Evolutionary conservation across 768 basidiomycete species (phyloP), one percentile per base, ranked within the genome.

Genomic region (Clathrus columnatus): DNA sequence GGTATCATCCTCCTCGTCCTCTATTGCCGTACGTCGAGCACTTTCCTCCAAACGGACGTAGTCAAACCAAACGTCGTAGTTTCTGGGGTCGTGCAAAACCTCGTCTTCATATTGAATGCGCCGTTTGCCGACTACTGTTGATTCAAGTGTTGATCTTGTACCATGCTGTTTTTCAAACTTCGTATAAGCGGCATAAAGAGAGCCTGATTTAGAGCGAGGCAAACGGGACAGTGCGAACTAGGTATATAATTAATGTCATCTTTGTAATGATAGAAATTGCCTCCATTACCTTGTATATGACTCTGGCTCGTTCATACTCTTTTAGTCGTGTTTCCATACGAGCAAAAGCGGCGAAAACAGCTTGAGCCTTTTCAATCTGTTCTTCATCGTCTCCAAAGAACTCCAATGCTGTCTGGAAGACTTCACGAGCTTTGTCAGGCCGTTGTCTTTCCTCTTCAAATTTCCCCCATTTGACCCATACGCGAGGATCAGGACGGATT

Each of bases 151-250:
- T 4, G 81, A 78, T 5, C 91, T 83, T 7, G 87, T 85, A 11
- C 96, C 96, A 62, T 93, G 91, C 64, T 98, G 96, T 68, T 99
- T 99, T 73, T 98, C 96, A 59, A 99, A 98, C 66, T 89, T 91
- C 20, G 94, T 95, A 65, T 95, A 99, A 0, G 93, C 80, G 3
- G 93, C 83, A 64, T 98, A 99, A 8, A 99, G 75, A 7, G 76
- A 72, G 0, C 81, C 82, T 5, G 94, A 96, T 69, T 96, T 96
- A 24, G 94, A 91, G 21, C 93, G 80, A 5, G 96, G 91, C 36
- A 99, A 79, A 23, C 93, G 83, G 17, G 87, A 83, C 14, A 99
- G 75, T n/a, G 96, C 96, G 67, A 97, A 98, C 93, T 97, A 59
- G 4, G 43, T 26, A 17, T 49, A 29, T 8, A 49, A 24, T 46